Evolutionary conservation across 2,329 filamentous ascomycete genomes (phyloP).

Genomic region (Paramyrothecium roridum): DNA sequence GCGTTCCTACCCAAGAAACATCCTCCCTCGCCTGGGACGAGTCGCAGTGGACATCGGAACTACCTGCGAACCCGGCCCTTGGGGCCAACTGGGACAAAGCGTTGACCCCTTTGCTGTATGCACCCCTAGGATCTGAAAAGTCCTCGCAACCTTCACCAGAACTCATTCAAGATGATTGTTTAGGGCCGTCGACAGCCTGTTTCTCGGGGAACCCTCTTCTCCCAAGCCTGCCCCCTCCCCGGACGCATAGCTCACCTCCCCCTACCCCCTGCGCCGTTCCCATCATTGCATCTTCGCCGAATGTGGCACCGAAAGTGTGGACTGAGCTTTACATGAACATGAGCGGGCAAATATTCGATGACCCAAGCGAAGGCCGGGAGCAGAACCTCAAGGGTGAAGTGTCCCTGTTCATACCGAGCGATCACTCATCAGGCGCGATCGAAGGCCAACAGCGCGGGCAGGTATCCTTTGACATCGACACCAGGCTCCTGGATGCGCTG

Average conservation of each 20-base stretch:
- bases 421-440: background rate
- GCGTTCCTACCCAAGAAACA: background rate
- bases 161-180: background rate
- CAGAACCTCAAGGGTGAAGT: background rate
- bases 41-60: background rate
- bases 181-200: background rate
- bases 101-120: background rate
- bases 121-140: background rate
- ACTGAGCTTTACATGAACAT: background rate
- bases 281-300: background rate
- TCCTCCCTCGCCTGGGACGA: background rate
- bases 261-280: background rate
- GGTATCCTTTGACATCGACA: conserved; percentile 3
- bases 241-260: background rate
- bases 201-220: background rate
- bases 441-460: background rate
- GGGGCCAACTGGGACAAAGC: background rate
- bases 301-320: background rate
- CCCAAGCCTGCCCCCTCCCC: background rate
- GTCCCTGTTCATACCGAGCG: background rate
- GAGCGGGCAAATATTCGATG: background rate
- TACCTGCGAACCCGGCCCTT: background rate
- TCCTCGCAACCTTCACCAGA: background rate
- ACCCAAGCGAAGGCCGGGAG: background rate
- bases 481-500: conserved; percentile 5